phyloP scores from a whole-genome alignment of 1,284 basidiomycete genomes.

The Moesziomyces parantarcticus region DNA sequence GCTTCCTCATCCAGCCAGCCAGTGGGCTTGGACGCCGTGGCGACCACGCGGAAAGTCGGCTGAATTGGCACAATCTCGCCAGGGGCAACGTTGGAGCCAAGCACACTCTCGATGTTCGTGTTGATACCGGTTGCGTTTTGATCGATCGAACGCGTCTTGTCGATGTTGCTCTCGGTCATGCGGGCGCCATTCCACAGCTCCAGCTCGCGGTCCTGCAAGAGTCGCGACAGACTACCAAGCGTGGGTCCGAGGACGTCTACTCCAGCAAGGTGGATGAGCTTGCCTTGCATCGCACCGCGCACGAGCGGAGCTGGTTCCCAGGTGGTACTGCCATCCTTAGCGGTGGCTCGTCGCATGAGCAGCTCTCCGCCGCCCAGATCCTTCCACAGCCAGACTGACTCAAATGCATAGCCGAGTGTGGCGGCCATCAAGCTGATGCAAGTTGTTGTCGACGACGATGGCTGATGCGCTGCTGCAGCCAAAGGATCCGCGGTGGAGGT shows the following conservation, averaged over 20 bases:
- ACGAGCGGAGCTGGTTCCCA: conserved; percentile 66
- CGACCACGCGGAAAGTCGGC: conserved; percentile 66
- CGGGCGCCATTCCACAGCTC: conserved; percentile 66
- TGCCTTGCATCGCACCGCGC: conserved; percentile 64
- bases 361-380: conserved; percentile 68
- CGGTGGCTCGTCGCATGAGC: conserved; percentile 63
- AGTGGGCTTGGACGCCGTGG: conserved; percentile 61
- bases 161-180: conserved; percentile 27
- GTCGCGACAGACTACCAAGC: conserved; percentile 58
- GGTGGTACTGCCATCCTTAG: conserved; percentile 60
- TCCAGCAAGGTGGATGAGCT: conserved; percentile 68
- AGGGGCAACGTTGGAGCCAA: conserved; percentile 6
- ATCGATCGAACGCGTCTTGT: background rate
- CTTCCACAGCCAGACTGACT: conserved; percentile 68
- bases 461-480: conserved; percentile 45
- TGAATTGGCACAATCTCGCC: conserved; percentile 43
- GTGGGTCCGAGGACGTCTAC: conserved; percentile 68
- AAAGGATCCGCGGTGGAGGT: conserved; percentile 33
- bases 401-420: conserved; percentile 67
- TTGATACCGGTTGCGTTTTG: background rate
- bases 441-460: conserved; percentile 67
- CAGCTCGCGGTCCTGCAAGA: conserved; percentile 63
- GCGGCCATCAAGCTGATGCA: conserved; percentile 66
- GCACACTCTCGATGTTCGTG: background rate
- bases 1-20: conserved; percentile 68